Evolutionary conservation across 2,329 filamentous ascomycete species (phyloP), one percentile per base, ranked within the genome.

Genomic region (Aspergillus glaucus): DNA sequence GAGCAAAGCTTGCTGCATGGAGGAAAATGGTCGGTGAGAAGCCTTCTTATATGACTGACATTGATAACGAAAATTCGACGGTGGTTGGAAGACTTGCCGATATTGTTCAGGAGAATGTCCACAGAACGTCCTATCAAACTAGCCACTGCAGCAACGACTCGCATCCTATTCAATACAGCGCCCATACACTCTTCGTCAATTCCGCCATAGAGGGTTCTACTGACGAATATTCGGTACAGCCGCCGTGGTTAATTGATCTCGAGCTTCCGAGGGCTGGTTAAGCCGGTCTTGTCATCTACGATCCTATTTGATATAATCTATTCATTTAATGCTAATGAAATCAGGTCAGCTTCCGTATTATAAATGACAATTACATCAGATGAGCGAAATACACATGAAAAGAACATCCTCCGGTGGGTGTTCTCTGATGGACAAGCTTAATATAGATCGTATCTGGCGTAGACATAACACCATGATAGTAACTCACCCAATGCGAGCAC

Each of bases 181-280:
- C 67, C 39, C 72, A 81, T 54, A 84, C 80, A 0, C 59, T 84
- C 6, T 82, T 84, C 57, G 67, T 85, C 8, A 85, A 84, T 59
- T 80, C 79, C 1, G 70, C 81, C 0, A 75, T 83, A 22, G 68
- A 79, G 64, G 69, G 75, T 3, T 2, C 36, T n/a, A 57, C 44
- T 6, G 32, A 32, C 1, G 48, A 48, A 9, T 32, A 46, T 46
- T 50, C 50, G 5, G 59, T 63, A 8, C 77, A 84, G 39, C 59
- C 73, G 14, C 75, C 78, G 0, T 84, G 78, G 77, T 15, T 82
- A 2, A 62, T 82, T 4, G 73, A 80, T 9, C 50, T 81, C 5
- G 70, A 75, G 22, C 62, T 82, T 26, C 22, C 42, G 10, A 44
- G n/a, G n/a, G 40, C 21, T 39, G 10, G n/a, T 19, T 39, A 39